These are phyloP conservation scores for Vitis cinerea DNA, from an alignment of 164 flowering plant genomes.

Conservation along the genomic window DNA sequence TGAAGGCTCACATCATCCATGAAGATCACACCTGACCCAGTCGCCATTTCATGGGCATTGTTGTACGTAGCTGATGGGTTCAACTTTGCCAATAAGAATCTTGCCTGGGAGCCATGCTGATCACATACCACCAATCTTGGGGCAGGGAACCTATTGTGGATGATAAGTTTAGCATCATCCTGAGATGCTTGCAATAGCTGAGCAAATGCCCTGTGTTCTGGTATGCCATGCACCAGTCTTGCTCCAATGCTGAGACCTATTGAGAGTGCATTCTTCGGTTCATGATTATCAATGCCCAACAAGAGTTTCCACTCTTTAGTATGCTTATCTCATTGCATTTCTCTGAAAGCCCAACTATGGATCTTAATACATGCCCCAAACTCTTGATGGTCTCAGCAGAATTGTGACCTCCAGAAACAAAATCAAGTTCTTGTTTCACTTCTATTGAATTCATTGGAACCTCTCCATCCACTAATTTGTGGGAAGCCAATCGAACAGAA, in stretches of 20 bases:
- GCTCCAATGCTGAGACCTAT: no score
- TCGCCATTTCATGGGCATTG: conserved; percentile 64
- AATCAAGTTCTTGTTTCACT: conserved; percentile 23
- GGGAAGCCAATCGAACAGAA: conserved; percentile 9
- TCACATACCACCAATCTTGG: conserved; percentile 95
- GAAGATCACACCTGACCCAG: conserved; percentile 88
- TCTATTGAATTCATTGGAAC: conserved; percentile 20
- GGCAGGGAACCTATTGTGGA: conserved; percentile 84
- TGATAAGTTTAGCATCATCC: conserved; percentile 69
- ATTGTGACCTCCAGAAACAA: conserved; percentile 13
- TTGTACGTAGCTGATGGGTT: conserved; percentile 92
- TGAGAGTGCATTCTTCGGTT: no score
- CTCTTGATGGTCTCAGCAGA: conserved; percentile 11
- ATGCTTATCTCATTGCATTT: no score
- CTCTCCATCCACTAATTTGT: conserved; percentile 23
- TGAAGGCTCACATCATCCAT: conserved; percentile 94
- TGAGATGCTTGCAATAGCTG: conserved; percentile 78
- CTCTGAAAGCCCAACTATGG: no score
- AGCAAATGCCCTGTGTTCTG: conserved; percentile 56
- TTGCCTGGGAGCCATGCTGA: conserved; percentile 99
- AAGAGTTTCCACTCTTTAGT: no score
- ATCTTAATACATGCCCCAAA: no score
- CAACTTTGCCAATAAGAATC: conserved; percentile 83
- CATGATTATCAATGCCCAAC: no score
- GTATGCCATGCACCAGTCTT: no score